phyloP scores from a whole-genome alignment of 768 basidiomycete genomes.

The Dacryopinax primogenitus region DNA sequence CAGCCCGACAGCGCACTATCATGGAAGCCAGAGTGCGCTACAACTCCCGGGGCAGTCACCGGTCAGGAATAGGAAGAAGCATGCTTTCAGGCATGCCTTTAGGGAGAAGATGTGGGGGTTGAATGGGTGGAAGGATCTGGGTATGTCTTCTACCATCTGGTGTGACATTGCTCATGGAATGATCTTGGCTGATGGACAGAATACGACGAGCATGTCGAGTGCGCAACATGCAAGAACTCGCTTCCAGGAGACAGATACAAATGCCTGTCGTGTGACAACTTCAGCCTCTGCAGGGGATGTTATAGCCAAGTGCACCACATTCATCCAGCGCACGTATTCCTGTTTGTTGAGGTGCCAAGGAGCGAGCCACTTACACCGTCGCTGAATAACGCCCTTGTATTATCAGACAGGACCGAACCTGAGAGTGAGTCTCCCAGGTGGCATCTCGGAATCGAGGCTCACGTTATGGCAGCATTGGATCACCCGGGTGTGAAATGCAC shows the following conservation, averaged over 20 bases:
- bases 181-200: constrained; percentile 33
- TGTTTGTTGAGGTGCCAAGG: constrained; percentile 55
- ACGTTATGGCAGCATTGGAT: constrained; percentile 43
- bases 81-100: constrained; percentile 71
- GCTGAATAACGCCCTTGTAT: not conserved
- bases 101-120: constrained; percentile 76
- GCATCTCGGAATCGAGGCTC: not conserved
- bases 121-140: constrained; percentile 76
- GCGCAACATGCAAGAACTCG: constrained; percentile 64
- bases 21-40: not conserved
- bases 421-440: constrained; percentile 13
- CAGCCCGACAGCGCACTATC: not conserved
- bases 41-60: not conserved
- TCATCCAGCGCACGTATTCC: constrained; percentile 79
- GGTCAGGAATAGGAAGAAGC: constrained; percentile 46
- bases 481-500: constrained; percentile 76
- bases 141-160: constrained; percentile 35
- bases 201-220: constrained; percentile 60
- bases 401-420: constrained; percentile 10
- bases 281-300: constrained; percentile 70
- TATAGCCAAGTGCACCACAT: constrained; percentile 77
- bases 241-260: constrained; percentile 62
- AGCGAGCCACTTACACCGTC: constrained; percentile 19
- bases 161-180: not conserved
- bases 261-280: constrained; percentile 64